Evolutionary conservation across 2,329 filamentous ascomycete species (phyloP), one percentile per base, ranked within the genome.

Genomic region (Canariomyces notabilis): DNA sequence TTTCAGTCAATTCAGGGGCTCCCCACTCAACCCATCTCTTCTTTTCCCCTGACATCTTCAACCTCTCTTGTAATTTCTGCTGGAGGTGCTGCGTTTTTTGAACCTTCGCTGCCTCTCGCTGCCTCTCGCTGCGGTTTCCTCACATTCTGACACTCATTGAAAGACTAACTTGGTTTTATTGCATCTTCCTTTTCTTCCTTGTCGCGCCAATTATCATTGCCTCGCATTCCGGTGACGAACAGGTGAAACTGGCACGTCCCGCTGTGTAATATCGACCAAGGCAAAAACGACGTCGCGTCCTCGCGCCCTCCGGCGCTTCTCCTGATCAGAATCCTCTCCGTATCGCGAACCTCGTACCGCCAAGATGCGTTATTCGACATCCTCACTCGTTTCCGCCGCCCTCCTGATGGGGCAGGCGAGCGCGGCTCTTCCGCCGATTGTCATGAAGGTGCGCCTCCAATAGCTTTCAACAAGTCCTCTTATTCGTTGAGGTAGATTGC

Each of bases 401-500:
- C 56, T 64, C 45, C 49, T 64, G 51, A 58, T 69, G 49, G 67
- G 70, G 44, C 64, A 67, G 55, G 58, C 70, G 22, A 67, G 67
- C 42, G 67, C 67, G 37, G 67, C 71, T 49, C 63, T 78, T 21
- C 68, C 81, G 56, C 74, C 80, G 50, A 83, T 86, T 59, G 68
- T 80, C 57, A 80, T 82, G 74, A 90, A 90, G 78, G 82, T 83
- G 32, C 11, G 37, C 36, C 6, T 14, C 11, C 6, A 14, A 14
- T 9, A 29, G 14, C 4, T 9, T n/a, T 9, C 26, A 29, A 29
- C 26, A 12, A 29, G 26, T 8, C 4, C 26, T 9, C 7, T 9
- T n/a, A n/a, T 31, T 12, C 7, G 2, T 15, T 15, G 6, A 16
- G 4, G 11, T n/a, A 37, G 12, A 2, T 15, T 31, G n/a, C 43